These are phyloP conservation scores for Verticillium dahliae DNA, from an alignment of 2,329 filamentous ascomycete species.

Conservation along the genomic window DNA sequence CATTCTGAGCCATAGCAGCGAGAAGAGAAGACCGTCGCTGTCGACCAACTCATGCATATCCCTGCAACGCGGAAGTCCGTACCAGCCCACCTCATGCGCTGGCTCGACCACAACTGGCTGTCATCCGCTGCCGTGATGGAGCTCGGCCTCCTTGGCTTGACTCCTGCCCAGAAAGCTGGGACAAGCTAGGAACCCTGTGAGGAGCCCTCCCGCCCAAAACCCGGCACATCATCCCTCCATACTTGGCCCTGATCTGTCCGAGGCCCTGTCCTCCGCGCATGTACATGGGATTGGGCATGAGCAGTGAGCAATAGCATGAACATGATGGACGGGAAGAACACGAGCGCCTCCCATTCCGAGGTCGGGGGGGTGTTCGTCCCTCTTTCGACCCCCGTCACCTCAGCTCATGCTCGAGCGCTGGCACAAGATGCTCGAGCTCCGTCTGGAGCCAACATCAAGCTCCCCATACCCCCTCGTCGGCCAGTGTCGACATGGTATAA, in stretches of 20 bases:
- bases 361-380: not conserved
- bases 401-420: not conserved
- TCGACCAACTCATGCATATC: not conserved
- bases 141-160: not conserved
- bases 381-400: not conserved
- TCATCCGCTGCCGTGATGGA: not conserved
- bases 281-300: not conserved
- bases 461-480: not conserved
- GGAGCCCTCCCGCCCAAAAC: not conserved
- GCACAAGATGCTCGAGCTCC: not conserved
- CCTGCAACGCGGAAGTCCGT: not conserved
- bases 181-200: not conserved
- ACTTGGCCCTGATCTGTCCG: not conserved
- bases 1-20: not conserved
- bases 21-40: not conserved
- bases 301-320: not conserved
- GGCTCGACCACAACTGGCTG: not conserved
- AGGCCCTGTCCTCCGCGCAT: not conserved
- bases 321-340: not conserved
- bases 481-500: not conserved
- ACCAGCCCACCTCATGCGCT: not conserved
- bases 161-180: not conserved
- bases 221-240: not conserved
- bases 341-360: not conserved
- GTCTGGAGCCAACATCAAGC: not conserved